Conservation (phyloP, 768 basidiomycete genomes). For the Mycena vitilis region DNA sequence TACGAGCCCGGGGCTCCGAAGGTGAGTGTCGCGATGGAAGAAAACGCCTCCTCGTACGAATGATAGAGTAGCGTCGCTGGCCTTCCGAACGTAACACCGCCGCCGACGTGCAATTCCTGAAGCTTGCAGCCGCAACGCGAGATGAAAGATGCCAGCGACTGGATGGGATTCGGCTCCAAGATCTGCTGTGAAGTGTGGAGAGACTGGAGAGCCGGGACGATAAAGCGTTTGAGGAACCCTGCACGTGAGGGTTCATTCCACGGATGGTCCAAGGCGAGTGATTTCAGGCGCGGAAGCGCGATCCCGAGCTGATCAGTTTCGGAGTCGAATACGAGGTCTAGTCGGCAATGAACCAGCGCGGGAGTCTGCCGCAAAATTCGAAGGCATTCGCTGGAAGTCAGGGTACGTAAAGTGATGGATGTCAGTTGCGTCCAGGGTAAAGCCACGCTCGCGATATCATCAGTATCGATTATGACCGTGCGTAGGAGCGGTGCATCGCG, state of each 20-base stretch:
- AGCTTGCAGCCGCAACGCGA: not conserved
- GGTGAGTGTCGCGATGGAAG: not conserved
- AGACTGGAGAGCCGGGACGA: not conserved
- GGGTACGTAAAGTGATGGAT: not conserved
- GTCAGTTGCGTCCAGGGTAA: not conserved
- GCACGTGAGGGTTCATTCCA: not conserved
- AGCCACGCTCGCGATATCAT: not conserved
- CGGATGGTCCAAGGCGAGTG: not conserved
- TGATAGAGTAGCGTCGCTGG: not conserved
- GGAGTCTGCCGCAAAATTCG: not conserved
- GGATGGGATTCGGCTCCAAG: not conserved
- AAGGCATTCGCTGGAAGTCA: not conserved
- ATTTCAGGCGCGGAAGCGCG: not conserved
- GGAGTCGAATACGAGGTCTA: not conserved
- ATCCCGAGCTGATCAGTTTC: not conserved
- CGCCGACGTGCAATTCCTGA: not conserved
- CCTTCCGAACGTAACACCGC: no score
- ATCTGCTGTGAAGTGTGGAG: not conserved
- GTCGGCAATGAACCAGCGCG: not conserved
- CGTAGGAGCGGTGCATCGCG: not conserved
- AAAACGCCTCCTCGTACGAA: not conserved
- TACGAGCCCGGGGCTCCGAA: no score
- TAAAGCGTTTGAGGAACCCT: not conserved
- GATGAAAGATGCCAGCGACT: not conserved
- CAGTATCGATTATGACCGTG: not conserved